These are phyloP conservation scores for Sporisorium exsertum DNA, from an alignment of 1,284 basidiomycete genomes.

Conservation along the genomic window DNA sequence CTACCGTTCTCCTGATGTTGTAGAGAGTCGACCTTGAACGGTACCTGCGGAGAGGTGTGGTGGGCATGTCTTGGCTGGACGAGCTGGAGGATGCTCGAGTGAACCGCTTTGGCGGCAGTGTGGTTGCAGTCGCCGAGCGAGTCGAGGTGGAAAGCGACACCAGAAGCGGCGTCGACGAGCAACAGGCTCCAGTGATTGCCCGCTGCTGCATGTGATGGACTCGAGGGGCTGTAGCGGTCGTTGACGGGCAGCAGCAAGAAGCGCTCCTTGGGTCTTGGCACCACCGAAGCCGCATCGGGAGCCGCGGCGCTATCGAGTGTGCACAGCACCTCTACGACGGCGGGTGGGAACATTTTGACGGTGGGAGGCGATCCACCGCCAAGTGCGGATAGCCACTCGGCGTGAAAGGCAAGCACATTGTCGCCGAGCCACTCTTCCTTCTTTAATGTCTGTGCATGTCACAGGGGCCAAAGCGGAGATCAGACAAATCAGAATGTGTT, in stretches of 20 bases:
- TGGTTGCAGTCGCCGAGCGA: conserved; percentile 43
- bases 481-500: no score
- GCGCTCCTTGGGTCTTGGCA: conserved; percentile 24
- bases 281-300: conserved; percentile 17
- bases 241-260: conserved; percentile 40
- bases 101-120: conserved; percentile 31
- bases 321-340: conserved; percentile 40
- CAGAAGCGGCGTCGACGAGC: conserved; percentile 22
- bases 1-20: conserved; percentile 39
- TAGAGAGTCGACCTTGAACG: conserved; percentile 24
- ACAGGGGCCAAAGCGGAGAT: background rate
- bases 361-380: background rate
- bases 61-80: conserved; percentile 8
- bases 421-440: conserved; percentile 47
- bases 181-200: conserved; percentile 45
- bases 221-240: conserved; percentile 37
- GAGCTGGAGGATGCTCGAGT: conserved; percentile 19
- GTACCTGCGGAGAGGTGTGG: background rate
- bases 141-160: conserved; percentile 34
- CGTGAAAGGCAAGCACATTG: conserved; percentile 47
- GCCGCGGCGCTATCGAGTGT: conserved; percentile 25
- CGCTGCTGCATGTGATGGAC: conserved; percentile 10
- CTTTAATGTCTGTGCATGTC: conserved; percentile 27
- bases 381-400: conserved; percentile 44
- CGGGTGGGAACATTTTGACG: conserved; percentile 42